Conservation (phyloP, 345 rosid species). For the rapeseed (Brassica napus) region DNA sequence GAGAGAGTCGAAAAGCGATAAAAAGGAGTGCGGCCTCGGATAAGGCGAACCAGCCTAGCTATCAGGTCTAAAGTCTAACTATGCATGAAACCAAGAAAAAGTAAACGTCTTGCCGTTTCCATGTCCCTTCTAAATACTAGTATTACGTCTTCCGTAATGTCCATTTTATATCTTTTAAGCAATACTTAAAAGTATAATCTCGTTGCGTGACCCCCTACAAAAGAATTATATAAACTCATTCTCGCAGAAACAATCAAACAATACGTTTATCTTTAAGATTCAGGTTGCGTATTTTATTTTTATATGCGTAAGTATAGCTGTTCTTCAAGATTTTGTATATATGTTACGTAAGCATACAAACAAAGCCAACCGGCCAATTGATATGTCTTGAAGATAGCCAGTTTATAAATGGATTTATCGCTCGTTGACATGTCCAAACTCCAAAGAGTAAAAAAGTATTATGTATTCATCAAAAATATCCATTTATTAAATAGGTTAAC, state of each 20-base stretch:
- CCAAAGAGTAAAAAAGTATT: not conserved
- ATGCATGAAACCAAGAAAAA: constrained; percentile 27
- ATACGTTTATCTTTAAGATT: not conserved
- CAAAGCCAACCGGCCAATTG: not conserved
- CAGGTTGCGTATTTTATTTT: not conserved
- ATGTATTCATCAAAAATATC: not conserved
- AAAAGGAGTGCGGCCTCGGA: constrained; percentile 36
- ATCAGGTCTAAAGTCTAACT: not conserved
- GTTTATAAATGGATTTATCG: not conserved
- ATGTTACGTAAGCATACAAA: constrained; percentile 4
- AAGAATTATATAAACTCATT: not conserved
- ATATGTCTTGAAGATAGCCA: not conserved
- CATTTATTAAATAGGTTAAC: not conserved
- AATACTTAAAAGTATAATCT: not conserved
- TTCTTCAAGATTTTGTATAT: not conserved
- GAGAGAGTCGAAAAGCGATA: not conserved
- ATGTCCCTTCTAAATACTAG: not conserved
- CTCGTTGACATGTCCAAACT: not conserved
- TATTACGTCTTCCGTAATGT: not conserved
- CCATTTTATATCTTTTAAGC: not conserved
- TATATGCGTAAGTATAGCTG: not conserved
- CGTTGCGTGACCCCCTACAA: not conserved
- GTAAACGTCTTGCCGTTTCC: constrained; percentile 33
- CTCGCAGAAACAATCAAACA: constrained; percentile 7
- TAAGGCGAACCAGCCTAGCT: constrained; percentile 29